phyloP scores from a whole-genome alignment of 352 stramenopile species.

The Peronospora destructor region DNA sequence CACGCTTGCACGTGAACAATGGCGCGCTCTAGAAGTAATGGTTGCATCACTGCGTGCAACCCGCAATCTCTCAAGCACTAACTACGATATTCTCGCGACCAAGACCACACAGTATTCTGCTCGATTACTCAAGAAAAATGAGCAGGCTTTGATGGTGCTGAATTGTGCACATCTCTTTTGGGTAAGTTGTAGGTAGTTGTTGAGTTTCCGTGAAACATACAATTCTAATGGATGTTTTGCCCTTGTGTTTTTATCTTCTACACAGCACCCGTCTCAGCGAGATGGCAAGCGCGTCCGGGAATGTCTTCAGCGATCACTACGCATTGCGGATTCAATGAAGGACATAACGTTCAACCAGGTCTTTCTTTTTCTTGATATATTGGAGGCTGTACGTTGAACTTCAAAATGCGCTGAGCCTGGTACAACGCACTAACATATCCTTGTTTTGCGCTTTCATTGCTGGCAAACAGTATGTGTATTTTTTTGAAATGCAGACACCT shows the following conservation, averaged over 20 bases:
- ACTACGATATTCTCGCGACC: constrained; percentile 94
- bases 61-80: constrained; percentile 71
- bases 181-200: constrained; percentile 29
- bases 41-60: constrained; percentile 82
- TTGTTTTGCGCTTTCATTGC: neutral
- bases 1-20: constrained; percentile 86
- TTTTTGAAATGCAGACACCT: constrained; percentile 84
- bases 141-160: constrained; percentile 93
- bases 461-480: constrained; percentile 83
- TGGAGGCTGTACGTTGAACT: constrained; percentile 71
- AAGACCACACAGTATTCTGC: constrained; percentile 95
- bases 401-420: neutral
- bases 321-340: constrained; percentile 89
- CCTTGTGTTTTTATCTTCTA: constrained; percentile 5
- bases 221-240: neutral
- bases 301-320: constrained; percentile 94
- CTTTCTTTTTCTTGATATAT: constrained; percentile 93
- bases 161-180: constrained; percentile 95
- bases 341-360: constrained; percentile 79
- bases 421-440: constrained; percentile 2
- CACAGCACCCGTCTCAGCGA: constrained; percentile 62
- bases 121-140: constrained; percentile 94
- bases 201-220: neutral
- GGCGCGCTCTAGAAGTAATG: constrained; percentile 85
- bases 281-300: constrained; percentile 93